These are phyloP conservation scores for Gardenia jasminoides DNA, from an alignment of 257 asterid species.

Conservation along the genomic window DNA sequence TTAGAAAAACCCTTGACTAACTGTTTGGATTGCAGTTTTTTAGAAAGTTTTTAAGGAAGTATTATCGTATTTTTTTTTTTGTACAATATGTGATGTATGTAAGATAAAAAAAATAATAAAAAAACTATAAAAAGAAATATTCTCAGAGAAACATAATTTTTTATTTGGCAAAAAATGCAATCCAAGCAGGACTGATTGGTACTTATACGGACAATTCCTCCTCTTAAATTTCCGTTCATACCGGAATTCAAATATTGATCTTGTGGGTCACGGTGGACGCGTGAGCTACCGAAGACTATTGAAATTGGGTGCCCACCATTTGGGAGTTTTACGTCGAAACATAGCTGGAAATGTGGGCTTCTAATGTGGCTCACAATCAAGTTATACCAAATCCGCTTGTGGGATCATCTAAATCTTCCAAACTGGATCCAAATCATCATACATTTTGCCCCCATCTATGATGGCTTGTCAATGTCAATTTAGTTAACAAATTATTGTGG, in stretches of 20 bases:
- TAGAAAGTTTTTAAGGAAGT: too few species aligned
- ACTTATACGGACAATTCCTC: not conserved
- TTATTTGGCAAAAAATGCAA: too few species aligned
- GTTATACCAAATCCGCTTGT: conserved; percentile 1
- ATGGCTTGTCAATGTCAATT: not conserved
- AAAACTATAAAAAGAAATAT: too few species aligned
- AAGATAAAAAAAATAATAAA: too few species aligned
- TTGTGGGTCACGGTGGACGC: conserved; percentile 11
- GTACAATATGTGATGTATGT: too few species aligned
- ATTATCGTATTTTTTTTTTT: too few species aligned
- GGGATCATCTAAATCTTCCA: conserved; percentile 12
- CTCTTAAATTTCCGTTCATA: not conserved
- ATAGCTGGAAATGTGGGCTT: conserved; percentile 15
- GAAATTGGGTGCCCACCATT: conserved; percentile 17
- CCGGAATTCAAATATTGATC: not conserved
- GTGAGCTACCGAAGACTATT: conserved; percentile 6
- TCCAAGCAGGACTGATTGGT: too few species aligned
- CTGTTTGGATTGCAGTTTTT: too few species aligned
- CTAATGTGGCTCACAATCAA: not conserved
- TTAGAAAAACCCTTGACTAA: too few species aligned
- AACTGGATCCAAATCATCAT: not conserved
- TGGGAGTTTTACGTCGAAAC: not conserved
- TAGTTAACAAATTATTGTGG: not conserved
- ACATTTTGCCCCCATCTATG: not conserved
- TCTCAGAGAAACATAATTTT: too few species aligned